Evolutionary conservation across 2,329 filamentous ascomycete species (phyloP), one percentile per base, ranked within the genome.

Genomic region (Fusarium longipes): DNA sequence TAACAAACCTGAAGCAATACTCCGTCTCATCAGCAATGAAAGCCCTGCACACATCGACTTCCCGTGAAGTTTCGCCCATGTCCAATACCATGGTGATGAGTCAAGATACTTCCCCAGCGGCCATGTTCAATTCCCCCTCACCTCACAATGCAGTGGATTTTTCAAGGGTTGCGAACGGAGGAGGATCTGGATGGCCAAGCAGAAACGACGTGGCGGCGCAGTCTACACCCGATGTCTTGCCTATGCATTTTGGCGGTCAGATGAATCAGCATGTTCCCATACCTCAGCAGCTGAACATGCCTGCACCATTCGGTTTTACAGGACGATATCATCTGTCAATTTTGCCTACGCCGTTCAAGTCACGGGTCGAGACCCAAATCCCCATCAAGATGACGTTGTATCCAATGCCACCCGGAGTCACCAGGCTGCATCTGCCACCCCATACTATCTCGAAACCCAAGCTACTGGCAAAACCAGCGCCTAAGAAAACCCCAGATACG

Each of bases 371-470:
- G 81, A 98, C 96, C 0, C 96, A 98, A 76, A 97, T 98, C 70
- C 92, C 92, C 10, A 93, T 97, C 70, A 90, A 90, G 73, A 85
- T 98, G 78, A 91, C 89, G 1, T 79, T 98, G 36, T 90, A 89
- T 57, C 89, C 91, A 20, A 82, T 97, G 44, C 93, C 94, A 2
- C 81, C 84, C 1, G 91, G 91, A 12, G 87, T 94, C 57, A 92
- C 90, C 67, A 93, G 91, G 75, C 82, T 98, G 49, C 93, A 96
- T 74, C 86, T 99, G 17, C 96, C 95, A 6, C 89, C 91, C 5
- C 90, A 97, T 75, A 96, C 93, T 1, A 96, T 99, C 54, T 96
- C 94, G 20, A 98, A 98, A 77, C 92, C 94, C 8, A 98, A 98
- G 78, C 85, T 97, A 24, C 84, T 97, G 42, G 88, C 92, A 4